phyloP scores from a whole-genome alignment of 1,139 yeast species.

The Debaryomycetaceae sp. region DNA sequence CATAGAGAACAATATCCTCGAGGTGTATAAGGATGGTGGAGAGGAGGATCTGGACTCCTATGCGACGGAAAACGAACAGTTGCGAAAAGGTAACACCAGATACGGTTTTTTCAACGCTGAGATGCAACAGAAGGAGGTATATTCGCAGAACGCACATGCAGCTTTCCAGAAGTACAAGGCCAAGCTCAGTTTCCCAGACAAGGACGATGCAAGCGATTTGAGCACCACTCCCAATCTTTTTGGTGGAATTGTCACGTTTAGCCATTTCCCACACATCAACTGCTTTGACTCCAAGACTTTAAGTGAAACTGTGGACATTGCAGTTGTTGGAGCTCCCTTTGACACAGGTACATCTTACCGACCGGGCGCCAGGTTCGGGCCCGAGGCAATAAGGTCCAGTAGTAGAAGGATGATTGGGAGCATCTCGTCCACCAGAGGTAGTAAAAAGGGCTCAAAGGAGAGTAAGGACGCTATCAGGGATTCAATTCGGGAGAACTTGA shows the following conservation, averaged over 20 bases:
- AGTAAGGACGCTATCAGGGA: conserved; percentile 24
- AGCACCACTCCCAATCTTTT: conserved; percentile 19
- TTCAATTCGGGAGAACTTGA: conserved; percentile 24
- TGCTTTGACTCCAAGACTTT: conserved; percentile 29
- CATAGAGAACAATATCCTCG: conserved; percentile 1
- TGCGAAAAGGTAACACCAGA: not conserved
- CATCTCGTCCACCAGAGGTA: conserved; percentile 27
- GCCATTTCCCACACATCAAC: conserved; percentile 34
- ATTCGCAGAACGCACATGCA: conserved; percentile 11
- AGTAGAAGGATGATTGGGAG: conserved; percentile 38
- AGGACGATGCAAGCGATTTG: conserved; percentile 35
- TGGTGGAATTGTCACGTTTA: conserved; percentile 49
- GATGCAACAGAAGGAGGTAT: conserved; percentile 5
- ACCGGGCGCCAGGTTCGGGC: conserved; percentile 53
- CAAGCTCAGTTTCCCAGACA: conserved; percentile 28
- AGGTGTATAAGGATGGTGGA: not conserved
- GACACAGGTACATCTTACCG: conserved; percentile 49
- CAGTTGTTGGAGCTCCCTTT: conserved; percentile 52
- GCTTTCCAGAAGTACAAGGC: conserved; percentile 18
- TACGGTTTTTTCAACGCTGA: not conserved
- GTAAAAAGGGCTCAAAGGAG: conserved; percentile 19
- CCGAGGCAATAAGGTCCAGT: conserved; percentile 42
- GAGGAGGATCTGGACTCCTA: no score
- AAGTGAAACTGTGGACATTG: conserved; percentile 32
- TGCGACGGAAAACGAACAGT: conserved; percentile 1